Base-by-base conservation (phyloP, 1,284 basidiomycete species). In the Xerocomus cyaneibrunnescens region DNA sequence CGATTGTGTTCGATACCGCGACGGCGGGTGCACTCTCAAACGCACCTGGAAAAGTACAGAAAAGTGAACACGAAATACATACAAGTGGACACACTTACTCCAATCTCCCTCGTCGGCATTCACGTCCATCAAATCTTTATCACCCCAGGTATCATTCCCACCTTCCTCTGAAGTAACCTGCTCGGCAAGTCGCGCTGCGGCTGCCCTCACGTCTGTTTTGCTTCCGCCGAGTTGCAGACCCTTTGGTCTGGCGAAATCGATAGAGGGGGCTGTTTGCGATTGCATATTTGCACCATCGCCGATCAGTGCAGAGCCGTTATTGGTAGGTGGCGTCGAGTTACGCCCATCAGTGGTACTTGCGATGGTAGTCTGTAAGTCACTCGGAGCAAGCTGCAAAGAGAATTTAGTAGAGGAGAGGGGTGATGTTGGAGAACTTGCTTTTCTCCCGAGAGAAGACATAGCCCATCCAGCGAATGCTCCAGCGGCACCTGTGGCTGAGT, bases 391-490 rank as follows among this genome's bases (percentile, higher is more conserved):
- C 84, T 91, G 23, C 8, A 3, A 27, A 43, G 21, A 9, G 5
- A 21, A 28, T 5, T 19, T 5, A 40, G 14, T 23, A 35, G 13
- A 38, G 9, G 27, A 10, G 4, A 13, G 5, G 4, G 13, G 7
- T 17, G 10, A 8, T 8, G 7, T 10, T 12, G 2, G 22, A 5
- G 7, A 44, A 36, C 61, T 39, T 54, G 86, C 87, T 76, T 85
- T 89, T 71, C 85, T 92, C 30, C 87, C 83, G 1, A 97, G 65
- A 0, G 89, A 92, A 5, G 92, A 88, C 52, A 96, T 92, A 0
- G 95, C 94, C 95, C 94, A 97, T 7, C 93, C 92, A 10, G 94
- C 94, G 7, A 98, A 74, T 14, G 87, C 89, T 13, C 92, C 88
- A 16, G 94, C 94, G 1, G 93, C 93, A 0, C 92, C 94, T 0